phyloP scores from a whole-genome alignment of 805 yeast species.

The Yamadazyma takamatsuzukensis region DNA sequence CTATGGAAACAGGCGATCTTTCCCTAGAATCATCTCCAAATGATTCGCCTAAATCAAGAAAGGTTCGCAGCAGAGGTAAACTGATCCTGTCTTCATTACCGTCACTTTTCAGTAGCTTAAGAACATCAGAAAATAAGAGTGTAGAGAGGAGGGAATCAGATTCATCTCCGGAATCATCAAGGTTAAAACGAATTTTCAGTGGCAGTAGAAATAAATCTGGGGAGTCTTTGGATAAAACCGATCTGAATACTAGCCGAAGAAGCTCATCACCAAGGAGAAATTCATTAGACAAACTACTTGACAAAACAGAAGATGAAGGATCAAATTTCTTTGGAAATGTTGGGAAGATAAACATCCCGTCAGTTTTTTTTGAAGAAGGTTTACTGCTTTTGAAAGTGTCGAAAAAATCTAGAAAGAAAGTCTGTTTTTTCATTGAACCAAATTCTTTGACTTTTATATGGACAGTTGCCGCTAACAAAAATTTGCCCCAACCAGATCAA shows the following conservation, averaged over 20 bases:
- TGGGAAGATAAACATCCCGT: slow-evolving; percentile 31
- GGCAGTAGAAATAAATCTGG: slow-evolving; percentile 4
- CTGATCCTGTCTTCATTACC: background rate
- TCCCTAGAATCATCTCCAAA: too few species aligned
- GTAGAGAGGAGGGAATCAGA: background rate
- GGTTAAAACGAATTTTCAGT: slow-evolving; percentile 1
- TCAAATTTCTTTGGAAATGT: too few species aligned
- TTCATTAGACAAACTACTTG: background rate
- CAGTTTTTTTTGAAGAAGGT: slow-evolving; percentile 52
- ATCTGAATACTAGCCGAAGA: slow-evolving; percentile 1
- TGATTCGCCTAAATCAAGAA: too few species aligned
- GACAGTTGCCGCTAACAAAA: slow-evolving; percentile 11
- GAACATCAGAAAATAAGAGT: background rate
- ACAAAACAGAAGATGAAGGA: slow-evolving; percentile 4
- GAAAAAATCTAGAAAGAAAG: slow-evolving; percentile 60
- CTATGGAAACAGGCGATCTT: too few species aligned
- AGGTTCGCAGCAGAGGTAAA: too few species aligned
- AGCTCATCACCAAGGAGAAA: slow-evolving; percentile 3
- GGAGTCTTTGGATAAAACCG: slow-evolving; percentile 3
- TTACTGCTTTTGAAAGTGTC: slow-evolving; percentile 65
- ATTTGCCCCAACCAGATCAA: slow-evolving; percentile 16
- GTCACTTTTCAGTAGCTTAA: background rate
- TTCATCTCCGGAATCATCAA: background rate
- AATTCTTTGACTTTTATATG: slow-evolving; percentile 38
- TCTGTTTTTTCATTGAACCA: slow-evolving; percentile 54